Evolutionary conservation across 805 yeast species (phyloP).

Genomic region (Lachancea lanzarotensis): DNA sequence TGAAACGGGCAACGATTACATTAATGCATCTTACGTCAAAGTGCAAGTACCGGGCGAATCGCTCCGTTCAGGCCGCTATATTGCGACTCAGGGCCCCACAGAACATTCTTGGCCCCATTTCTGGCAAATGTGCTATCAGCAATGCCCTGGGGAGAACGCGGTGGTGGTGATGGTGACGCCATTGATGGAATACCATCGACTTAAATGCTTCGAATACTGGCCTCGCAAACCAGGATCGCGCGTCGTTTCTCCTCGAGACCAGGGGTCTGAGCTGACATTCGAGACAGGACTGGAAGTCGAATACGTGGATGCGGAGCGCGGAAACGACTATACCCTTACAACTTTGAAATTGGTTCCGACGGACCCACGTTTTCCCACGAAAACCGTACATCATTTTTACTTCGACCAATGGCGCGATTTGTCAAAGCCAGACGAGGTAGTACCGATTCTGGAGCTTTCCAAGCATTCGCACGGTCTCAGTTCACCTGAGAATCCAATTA

Average conservation of each 20-base stretch:
- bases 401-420: constrained; percentile 80
- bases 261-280: constrained; percentile 24
- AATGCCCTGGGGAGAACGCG: constrained; percentile 50
- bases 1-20: constrained; percentile 47
- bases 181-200: constrained; percentile 57
- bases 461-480: constrained; percentile 28
- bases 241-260: constrained; percentile 11
- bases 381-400: constrained; percentile 55
- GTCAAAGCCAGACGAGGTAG: constrained; percentile 46
- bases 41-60: constrained; percentile 22
- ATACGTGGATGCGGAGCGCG: constrained; percentile 17
- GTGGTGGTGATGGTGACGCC: constrained; percentile 73
- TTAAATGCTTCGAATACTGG: constrained; percentile 85
- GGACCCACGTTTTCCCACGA: constrained; percentile 35
- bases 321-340: constrained; percentile 22
- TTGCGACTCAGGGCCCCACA: constrained; percentile 81
- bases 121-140: constrained; percentile 76
- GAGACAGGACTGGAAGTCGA: constrained; percentile 16
- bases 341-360: constrained; percentile 18
- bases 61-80: constrained; percentile 36
- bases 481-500: constrained; percentile 40
- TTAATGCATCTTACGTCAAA: constrained; percentile 73
- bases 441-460: constrained; percentile 30
- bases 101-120: constrained; percentile 68
- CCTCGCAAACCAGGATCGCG: constrained; percentile 22